Percentiles rank a stretch among this genome's conserved stretches.
phyloP scores from a whole-genome alignment of 805 yeast species.

The Candida yuanshanica region DNA sequence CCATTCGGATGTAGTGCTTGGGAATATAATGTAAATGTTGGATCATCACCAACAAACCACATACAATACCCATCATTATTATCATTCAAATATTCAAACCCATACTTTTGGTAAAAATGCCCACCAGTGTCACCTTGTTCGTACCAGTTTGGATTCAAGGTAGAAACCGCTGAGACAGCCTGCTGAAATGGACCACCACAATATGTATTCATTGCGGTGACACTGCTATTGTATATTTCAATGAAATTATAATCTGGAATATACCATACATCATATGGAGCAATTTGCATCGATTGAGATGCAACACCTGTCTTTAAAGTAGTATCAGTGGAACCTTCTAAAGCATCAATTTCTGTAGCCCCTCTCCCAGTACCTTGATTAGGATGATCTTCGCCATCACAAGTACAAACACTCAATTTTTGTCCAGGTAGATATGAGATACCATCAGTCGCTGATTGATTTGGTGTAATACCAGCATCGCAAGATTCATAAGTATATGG shows the following conservation, averaged over 20 bases:
- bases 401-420: constrained; percentile 37
- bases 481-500: constrained; percentile 43
- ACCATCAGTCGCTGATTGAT: constrained; percentile 44
- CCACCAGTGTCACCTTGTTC: constrained; percentile 26
- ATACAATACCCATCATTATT: constrained; percentile 24
- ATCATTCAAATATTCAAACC: constrained; percentile 35
- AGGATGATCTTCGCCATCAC: constrained; percentile 41
- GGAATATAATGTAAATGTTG: constrained; percentile 40
- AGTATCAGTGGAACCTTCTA: constrained; percentile 39
- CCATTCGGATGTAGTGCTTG: constrained; percentile 44
- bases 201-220: constrained; percentile 39
- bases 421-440: constrained; percentile 42
- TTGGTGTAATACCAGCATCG: constrained; percentile 46
- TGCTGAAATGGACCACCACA: constrained; percentile 49
- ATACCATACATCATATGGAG: constrained; percentile 50
- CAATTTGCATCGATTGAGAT: constrained; percentile 46
- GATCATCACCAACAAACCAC: constrained; percentile 40
- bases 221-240: constrained; percentile 33
- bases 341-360: constrained; percentile 45
- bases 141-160: constrained; percentile 42
- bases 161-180: constrained; percentile 41
- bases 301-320: constrained; percentile 33
- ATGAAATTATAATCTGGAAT: constrained; percentile 43
- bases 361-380: constrained; percentile 44
- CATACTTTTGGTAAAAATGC: constrained; percentile 35